Evolutionary conservation across 331 rosid species (phyloP), one percentile per base, ranked within the genome.

Genomic region (Dryas integrifolia): DNA sequence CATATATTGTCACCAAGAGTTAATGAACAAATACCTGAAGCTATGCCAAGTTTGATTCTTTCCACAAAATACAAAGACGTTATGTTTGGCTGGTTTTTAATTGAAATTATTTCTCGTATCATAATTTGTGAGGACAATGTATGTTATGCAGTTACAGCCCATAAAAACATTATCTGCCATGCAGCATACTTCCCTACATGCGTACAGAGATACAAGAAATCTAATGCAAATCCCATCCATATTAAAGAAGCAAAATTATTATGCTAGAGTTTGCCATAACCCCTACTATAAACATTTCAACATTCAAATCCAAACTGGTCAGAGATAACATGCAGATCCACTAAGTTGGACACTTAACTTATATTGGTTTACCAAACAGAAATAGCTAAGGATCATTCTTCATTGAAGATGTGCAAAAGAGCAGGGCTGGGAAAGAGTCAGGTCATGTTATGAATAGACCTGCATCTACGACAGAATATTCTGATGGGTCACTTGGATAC

Each of bases 401-500:
- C 69, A 47, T 15, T 68, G 77, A 48, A 59, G 45, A 53, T 40
- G 68, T 52, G 68, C 78, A 77, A 66, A 78, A 51, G 65, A 62
- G 69, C 50, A 67, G 78, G 26, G 67, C 26, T 15, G 5, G 70
- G 2, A 41, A 76, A 21, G 30, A 72, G 53, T 58, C 72, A 52
- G 62, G 72, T 89, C 85, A 95, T 72, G 85, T 83, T 71, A 89
- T 88, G 78, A 86, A 91, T 60, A 89, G 89, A 71, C 97, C 85
- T 75, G 91, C 89, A 82, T 90, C 97, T 65, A 88, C 58, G 18
- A 87, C 67, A 16, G 87, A 65, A 76, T 83, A 88, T 61, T 95
- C 97, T 24, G 90, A 74, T 63, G 88, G 80, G 69, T 84, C 88
- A 16, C 58, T 76, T 35, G 83, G 78, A 74, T 72, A 79, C 69